Base-by-base conservation (phyloP, 1,139 yeast species). In the Yamadazyma songkhlaensis region DNA sequence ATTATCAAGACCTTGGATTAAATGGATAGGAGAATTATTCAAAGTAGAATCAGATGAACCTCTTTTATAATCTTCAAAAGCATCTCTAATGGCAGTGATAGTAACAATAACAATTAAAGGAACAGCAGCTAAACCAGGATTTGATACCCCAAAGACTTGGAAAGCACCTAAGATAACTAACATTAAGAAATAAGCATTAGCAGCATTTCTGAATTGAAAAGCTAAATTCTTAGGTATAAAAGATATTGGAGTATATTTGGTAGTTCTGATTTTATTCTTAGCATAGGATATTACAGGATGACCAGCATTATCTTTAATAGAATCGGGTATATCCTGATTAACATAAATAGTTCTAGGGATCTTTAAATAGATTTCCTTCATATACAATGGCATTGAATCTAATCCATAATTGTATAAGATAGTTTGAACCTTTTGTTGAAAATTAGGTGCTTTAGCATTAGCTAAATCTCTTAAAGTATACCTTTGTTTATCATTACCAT, bases 241-340 rank as follows among this genome's bases (percentile, higher is more conserved):
- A 5, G 94, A 69, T 35, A 92, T 56, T 5, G 97, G 96, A 8
- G 97, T 90, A 60, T 92, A 92, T 62, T 89, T 90, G 4, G 98
- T 89, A 1, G 98, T 90, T 66, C 97, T 82, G 51, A 92, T 88
- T 61, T 92, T 92, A 66, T 92, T 92, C 57, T 96, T 75, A 3
- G 95, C 81, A 57, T 83, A 92, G 10, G 54, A 47, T 9, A 62
- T 53, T 5, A 66, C 50, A 1, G 95, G 94, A 39, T 69, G 60
- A 11, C 88, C 88, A 5, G 79, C 72, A 33, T 74, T 36, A 30
- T 58, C 57, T 32, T 35, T 46, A 62, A 67, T 52, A 25, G 53
- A 46, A 2, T 48, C 49, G 0, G 75, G 74, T 29, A 68, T 46
- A 3, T 54, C 60, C 27, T 58, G 54, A 49, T 71, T 71, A 40